Evolutionary conservation across 2,329 filamentous ascomycete species (phyloP).

Genomic region (Exophiala viscosa): DNA sequence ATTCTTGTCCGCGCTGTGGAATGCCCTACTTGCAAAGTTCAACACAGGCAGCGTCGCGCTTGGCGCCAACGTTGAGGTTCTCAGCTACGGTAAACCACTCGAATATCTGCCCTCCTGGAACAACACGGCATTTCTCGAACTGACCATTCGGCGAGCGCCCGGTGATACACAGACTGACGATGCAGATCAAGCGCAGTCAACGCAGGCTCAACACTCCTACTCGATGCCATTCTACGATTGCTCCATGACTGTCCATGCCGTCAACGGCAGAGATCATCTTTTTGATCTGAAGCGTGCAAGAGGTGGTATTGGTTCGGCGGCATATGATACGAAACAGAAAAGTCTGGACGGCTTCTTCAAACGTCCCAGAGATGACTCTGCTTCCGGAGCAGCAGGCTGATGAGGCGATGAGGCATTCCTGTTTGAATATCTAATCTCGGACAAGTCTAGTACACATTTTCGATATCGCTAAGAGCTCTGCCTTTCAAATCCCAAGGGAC

Average conservation of each 20-base stretch:
- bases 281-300: constrained; percentile 70
- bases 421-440: too few species aligned
- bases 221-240: constrained; percentile 32
- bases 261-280: constrained; percentile 72
- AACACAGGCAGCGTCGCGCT: constrained; percentile 44
- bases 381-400: neutral
- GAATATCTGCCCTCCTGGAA: constrained; percentile 59
- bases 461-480: too few species aligned
- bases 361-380: constrained; percentile 29
- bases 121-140: constrained; percentile 61
- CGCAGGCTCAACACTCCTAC: constrained; percentile 20
- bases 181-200: neutral
- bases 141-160: constrained; percentile 28
- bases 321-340: constrained; percentile 70
- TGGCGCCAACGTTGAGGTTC: constrained; percentile 40
- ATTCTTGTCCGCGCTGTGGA: constrained; percentile 67
- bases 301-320: constrained; percentile 75
- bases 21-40: constrained; percentile 57
- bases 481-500: too few species aligned
- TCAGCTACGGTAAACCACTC: constrained; percentile 37
- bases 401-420: neutral
- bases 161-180: neutral
- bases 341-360: constrained; percentile 77
- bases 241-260: constrained; percentile 52
- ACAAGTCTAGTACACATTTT: too few species aligned